A percentile compares a stretch with the other conserved stretches of the same genome.
Conservation (phyloP, 257 asterid genomes). For the Nyctanthes arbortristis region DNA sequence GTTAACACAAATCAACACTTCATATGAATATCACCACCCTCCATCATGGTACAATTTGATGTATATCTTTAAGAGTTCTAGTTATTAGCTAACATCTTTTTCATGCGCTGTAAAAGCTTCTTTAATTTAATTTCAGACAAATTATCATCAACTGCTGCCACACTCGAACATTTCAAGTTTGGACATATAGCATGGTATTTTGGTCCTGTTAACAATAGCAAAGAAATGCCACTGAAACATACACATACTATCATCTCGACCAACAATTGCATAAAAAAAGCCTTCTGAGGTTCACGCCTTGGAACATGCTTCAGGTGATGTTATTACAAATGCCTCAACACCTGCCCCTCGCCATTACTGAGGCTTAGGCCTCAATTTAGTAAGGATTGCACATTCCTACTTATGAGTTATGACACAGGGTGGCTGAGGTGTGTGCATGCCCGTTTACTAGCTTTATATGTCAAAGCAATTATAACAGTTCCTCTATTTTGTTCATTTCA, state of each 20-base stretch:
- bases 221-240: not conserved
- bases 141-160: not conserved
- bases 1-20: not conserved
- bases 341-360: too few relatives aligned
- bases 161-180: not conserved
- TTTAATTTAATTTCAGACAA: conserved; percentile 1
- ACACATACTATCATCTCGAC: not conserved
- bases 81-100: not conserved
- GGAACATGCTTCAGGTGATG: too few relatives aligned
- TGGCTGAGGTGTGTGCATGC: too few relatives aligned
- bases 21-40: not conserved
- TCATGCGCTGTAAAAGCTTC: not conserved
- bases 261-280: too few relatives aligned
- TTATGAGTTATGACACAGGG: too few relatives aligned
- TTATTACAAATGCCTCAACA: too few relatives aligned
- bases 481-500: too few relatives aligned
- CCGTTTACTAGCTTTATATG: too few relatives aligned
- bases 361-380: too few relatives aligned
- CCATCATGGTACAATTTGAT: not conserved
- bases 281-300: too few relatives aligned
- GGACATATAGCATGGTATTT: not conserved
- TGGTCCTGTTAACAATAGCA: not conserved
- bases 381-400: too few relatives aligned
- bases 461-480: too few relatives aligned
- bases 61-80: conserved; percentile 4